Percentiles rank a stretch among this genome's conserved stretches.
phyloP scores from a whole-genome alignment of 352 stramenopile species.

The Pilasporangium apinafurcum region DNA sequence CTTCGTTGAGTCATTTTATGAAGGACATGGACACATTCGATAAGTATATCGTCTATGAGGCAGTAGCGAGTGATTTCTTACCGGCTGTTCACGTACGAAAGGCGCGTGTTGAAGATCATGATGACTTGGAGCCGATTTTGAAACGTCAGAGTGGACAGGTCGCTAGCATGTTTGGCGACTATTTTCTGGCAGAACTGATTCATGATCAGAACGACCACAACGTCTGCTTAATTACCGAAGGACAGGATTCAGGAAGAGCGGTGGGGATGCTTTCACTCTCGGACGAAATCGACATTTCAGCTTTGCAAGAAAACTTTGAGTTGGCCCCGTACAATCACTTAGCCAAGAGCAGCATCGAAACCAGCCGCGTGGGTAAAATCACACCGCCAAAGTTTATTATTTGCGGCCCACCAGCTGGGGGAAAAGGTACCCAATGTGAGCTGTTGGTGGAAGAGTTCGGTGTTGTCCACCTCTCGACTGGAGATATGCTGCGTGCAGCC shows the following conservation, averaged over 20 bases:
- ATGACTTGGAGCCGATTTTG: constrained; percentile 72
- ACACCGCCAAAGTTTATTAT: constrained; percentile 43
- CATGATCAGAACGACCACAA: constrained; percentile 83
- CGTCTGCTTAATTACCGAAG: constrained; percentile 72
- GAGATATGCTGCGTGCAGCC: constrained; percentile 86
- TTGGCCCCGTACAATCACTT: constrained; percentile 77
- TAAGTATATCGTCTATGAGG: constrained; percentile 45
- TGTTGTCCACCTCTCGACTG: constrained; percentile 87
- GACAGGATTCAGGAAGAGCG: constrained; percentile 22
- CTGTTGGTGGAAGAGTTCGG: constrained; percentile 79
- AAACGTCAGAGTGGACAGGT: constrained; percentile 55
- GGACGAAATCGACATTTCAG: constrained; percentile 73
- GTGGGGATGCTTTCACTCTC: constrained; percentile 80
- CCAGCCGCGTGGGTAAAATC: constrained; percentile 13
- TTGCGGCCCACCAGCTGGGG: constrained; percentile 74
- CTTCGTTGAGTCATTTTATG: constrained; percentile 9
- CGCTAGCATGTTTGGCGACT: constrained; percentile 80
- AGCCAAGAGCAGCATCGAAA: constrained; percentile 22
- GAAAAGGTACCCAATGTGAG: constrained; percentile 96
- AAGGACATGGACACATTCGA: constrained; percentile 32
- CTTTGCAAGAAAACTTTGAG: constrained; percentile 85
- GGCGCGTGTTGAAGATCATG: constrained; percentile 75
- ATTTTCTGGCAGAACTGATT: constrained; percentile 91
- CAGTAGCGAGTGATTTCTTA: constrained; percentile 20
- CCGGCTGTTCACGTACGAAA: constrained; percentile 46